Base-by-base conservation (phyloP, 2,329 filamentous ascomycete species). In the Macrophomina phaseolina region DNA sequence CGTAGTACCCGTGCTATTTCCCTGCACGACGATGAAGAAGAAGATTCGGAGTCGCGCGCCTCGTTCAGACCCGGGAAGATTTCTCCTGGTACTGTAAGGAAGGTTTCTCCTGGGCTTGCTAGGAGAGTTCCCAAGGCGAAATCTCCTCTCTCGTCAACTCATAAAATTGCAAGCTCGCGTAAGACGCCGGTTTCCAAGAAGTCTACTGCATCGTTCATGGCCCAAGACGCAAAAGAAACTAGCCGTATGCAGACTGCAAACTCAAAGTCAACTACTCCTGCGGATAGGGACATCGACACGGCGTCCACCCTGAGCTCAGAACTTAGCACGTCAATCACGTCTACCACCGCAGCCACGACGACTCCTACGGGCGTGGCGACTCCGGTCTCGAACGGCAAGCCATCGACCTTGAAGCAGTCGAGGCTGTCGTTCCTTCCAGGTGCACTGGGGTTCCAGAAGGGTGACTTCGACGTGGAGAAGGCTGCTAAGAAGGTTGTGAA, bases 391-490 rank as follows among this genome's bases (percentile, higher is more conserved):
- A 30, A 38, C 9, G 16, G 18, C 6, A 53, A 52, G 36, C 12
- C 34, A 9, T n/a, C 49, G 8, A 52, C 8, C 4, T n/a, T 64
- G 61, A 64, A 45, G 48, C 61, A 64, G 61, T 34, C 61, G 34
- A 52, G 8, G 32, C 23, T 64, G 48, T 64, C 61, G 12, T 64
- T 64, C 32, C 28, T 64, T 34, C 61, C 61, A 8, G 38, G 36
- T 2, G 61, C 34, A 14, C 23, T 64, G 48, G 36, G 61, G 11
- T 53, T 53, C 53, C n/a, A 64, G 23, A 64, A 64, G 49, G 30
- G 36, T 7, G 36, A 64, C 4, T 23, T n/a, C 11, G 48, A 40
- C 7, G 12, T 42, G 7, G 61, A 42, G 4, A 63, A 34, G 23
- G 40, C 16, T 1, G 12, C 32, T 40, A 46, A 34, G 60, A 63